These are phyloP conservation scores for Hura crepitans DNA, from an alignment of 441 rosid genomes.

Conservation along the genomic window DNA sequence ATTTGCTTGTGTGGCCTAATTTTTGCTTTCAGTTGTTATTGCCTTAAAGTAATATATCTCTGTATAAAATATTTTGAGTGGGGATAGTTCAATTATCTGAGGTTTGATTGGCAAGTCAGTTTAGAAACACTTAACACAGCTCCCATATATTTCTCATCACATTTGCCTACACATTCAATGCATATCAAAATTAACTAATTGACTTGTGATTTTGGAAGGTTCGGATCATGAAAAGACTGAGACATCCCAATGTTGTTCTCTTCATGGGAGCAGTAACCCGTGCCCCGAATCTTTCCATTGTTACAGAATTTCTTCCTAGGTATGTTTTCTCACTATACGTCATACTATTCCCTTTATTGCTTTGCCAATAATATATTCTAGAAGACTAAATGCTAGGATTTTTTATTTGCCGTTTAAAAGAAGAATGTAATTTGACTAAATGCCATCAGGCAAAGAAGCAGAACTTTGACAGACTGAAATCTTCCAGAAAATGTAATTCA, in stretches of 20 bases:
- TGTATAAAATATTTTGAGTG: background rate
- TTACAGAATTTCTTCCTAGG: constrained; percentile 97
- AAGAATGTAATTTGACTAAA: background rate
- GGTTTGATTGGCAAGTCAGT: background rate
- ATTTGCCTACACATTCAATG: background rate
- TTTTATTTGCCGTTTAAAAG: background rate
- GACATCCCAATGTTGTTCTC: constrained; percentile 97
- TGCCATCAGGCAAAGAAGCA: background rate
- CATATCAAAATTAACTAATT: background rate
- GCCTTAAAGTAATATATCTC: background rate
- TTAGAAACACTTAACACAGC: constrained; percentile 5
- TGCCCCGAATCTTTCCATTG: constrained; percentile 87
- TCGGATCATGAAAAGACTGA: constrained; percentile 84
- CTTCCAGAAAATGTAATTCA: background rate
- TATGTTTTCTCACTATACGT: constrained; percentile 24
- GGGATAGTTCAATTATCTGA: background rate
- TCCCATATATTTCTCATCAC: background rate
- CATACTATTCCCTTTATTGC: background rate
- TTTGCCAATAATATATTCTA: background rate
- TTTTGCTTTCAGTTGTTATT: background rate
- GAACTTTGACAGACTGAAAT: background rate
- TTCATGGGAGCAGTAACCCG: constrained; percentile 98
- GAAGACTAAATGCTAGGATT: background rate
- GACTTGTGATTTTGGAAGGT: constrained; percentile 48
- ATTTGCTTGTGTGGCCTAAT: constrained; percentile 1